A percentile compares a stretch with the other conserved stretches of the same genome.
Evolutionary conservation across 345 rosid species (phyloP).

Genomic region (Bruguiera sexangula): DNA sequence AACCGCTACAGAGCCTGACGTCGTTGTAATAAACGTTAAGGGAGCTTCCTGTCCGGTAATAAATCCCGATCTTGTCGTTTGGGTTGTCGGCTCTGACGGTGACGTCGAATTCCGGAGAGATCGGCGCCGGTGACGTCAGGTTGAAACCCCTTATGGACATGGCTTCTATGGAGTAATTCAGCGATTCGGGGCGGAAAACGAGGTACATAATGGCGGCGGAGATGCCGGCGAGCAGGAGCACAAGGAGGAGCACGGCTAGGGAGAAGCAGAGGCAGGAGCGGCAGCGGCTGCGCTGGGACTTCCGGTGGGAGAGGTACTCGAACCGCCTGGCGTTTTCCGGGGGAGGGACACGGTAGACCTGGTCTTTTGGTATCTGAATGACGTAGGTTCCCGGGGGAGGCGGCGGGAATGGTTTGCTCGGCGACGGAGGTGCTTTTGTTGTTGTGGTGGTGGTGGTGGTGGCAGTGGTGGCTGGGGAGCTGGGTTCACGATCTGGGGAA

Average conservation of each 20-base stretch:
- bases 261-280: constrained; percentile 47
- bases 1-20: constrained; percentile 44
- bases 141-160: constrained; percentile 54
- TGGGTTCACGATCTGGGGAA: too few relatives aligned
- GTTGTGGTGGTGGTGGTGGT: too few relatives aligned
- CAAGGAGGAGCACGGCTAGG: constrained; percentile 25
- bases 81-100: constrained; percentile 55
- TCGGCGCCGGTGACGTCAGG: constrained; percentile 37
- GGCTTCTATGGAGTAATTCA: constrained; percentile 48
- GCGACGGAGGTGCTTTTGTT: not conserved
- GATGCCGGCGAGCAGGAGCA: constrained; percentile 43
- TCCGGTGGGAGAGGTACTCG: constrained; percentile 48
- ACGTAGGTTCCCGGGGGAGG: constrained; percentile 66
- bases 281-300: constrained; percentile 30
- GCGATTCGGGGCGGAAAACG: constrained; percentile 62
- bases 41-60: constrained; percentile 48
- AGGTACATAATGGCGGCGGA: constrained; percentile 57
- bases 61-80: constrained; percentile 64
- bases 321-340: constrained; percentile 66
- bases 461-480: too few relatives aligned
- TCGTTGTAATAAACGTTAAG: constrained; percentile 39
- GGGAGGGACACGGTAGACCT: constrained; percentile 83
- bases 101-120: constrained; percentile 57
- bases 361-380: constrained; percentile 80
- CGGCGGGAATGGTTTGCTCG: constrained; percentile 38